Percentiles rank a stretch among this genome's conserved stretches.
These are phyloP conservation scores for Groenewaldozyma sp. DNA, from an alignment of 1,139 yeast genomes.

Conservation along the genomic window DNA sequence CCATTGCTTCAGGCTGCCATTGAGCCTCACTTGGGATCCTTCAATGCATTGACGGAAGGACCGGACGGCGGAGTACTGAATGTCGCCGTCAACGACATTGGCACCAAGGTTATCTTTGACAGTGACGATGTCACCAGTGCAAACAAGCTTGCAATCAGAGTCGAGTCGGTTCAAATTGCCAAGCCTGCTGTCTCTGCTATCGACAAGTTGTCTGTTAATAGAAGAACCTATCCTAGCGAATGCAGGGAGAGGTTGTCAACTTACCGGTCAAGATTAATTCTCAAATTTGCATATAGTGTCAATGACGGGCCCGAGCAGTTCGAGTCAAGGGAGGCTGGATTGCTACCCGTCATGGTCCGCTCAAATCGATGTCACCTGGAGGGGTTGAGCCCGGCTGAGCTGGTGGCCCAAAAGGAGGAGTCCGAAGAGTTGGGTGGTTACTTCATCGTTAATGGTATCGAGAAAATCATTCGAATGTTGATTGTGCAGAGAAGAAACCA, in stretches of 20 bases:
- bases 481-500: conserved; percentile 97
- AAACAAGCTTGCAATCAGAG: conserved; percentile 68
- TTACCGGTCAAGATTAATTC: conserved; percentile 44
- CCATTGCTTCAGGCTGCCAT: conserved; percentile 85
- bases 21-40: conserved; percentile 90
- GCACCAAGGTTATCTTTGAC: conserved; percentile 76
- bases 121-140: conserved; percentile 64
- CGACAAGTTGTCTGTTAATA: conserved; percentile 72
- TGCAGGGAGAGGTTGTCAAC: conserved; percentile 75
- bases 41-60: conserved; percentile 89
- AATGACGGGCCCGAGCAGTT: conserved; percentile 69
- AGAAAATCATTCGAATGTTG: conserved; percentile 91
- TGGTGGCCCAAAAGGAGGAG: conserved; percentile 77
- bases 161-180: conserved; percentile 78
- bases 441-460: conserved; percentile 93
- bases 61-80: conserved; percentile 67
- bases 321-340: conserved; percentile 88
- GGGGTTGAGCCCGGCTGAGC: conserved; percentile 68
- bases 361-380: conserved; percentile 88
- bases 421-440: conserved; percentile 96
- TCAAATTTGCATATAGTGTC: conserved; percentile 76
- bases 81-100: conserved; percentile 81
- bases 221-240: conserved; percentile 73
- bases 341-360: conserved; percentile 81
- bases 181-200: conserved; percentile 67